Base-by-base conservation (phyloP, 805 yeast genomes). In the Candida corydali region DNA sequence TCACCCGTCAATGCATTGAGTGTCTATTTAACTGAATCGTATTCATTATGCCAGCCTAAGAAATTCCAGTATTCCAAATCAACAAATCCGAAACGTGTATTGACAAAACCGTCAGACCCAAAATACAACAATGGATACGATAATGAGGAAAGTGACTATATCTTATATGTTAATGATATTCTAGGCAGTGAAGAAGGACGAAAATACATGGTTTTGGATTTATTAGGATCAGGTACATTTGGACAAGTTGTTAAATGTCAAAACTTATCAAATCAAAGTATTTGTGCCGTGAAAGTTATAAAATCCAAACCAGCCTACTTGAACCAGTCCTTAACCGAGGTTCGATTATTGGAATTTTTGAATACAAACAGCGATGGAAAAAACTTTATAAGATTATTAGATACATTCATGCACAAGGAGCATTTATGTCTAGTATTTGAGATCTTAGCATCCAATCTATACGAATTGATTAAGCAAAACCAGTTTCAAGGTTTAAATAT, bases 191-290 rank as follows among this genome's bases (percentile, higher is more conserved):
- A 83, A 48, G 93, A 86, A 46, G 89, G 86, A 40, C 70, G 89
- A 37, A 84, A 86, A 54, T 91, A 89, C 55, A 70, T 93, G 51
- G 96, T 93, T 4, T 65, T 93, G 40, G 98, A 91, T 58, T 71
- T 93, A 11, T 62, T 93, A 28, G 99, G 99, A 1, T 91, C 89
- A 43, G 99, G 99, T 2, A 89, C 98, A 1, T 93, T 93, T 69
- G 98, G 98, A 8, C 98, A 93, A 63, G 99, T 93, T 32, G 94
- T 89, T 28, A 93, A 91, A 62, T 91, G 97, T 61, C 95, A 86
- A 56, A 76, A 80, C 49, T 65, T 83, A 52, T 57, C 73, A 26
- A 85, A 88, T 31, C 93, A 87, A 54, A 91, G 86, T 43, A 76
- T 91, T 15, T 86, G 89, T 17, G 98, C 98, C 1, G 94, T 93